Percentiles rank a stretch among this genome's conserved stretches.
These are phyloP conservation scores for Naganishia albida DNA, from an alignment of 1,284 basidiomycete species.

Conservation along the genomic window DNA sequence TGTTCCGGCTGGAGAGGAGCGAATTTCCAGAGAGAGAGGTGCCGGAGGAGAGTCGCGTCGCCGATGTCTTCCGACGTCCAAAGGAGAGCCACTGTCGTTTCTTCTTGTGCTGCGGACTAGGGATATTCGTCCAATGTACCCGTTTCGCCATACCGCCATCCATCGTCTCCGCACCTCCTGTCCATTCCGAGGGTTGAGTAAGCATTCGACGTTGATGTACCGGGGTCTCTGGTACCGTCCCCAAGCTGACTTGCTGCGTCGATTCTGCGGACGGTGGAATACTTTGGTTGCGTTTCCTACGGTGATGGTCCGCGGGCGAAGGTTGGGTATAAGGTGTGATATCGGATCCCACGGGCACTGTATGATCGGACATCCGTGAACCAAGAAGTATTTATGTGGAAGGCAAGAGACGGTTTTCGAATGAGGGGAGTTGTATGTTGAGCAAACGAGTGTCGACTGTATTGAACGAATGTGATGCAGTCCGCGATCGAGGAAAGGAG, in stretches of 20 bases:
- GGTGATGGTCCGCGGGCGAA: conserved; percentile 12
- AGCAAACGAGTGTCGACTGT: too few species aligned
- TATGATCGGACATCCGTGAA: not conserved
- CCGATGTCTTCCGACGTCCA: too few species aligned
- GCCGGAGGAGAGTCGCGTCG: too few species aligned
- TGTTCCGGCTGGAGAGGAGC: not conserved
- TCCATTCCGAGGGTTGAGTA: not conserved
- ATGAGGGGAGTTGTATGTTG: not conserved
- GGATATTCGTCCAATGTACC: too few species aligned
- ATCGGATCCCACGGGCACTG: conserved; percentile 2
- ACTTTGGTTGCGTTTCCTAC: conserved; percentile 5
- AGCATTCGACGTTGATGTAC: not conserved
- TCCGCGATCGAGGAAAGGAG: too few species aligned
- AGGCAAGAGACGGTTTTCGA: not conserved
- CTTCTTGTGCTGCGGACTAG: not conserved
- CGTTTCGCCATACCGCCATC: too few species aligned
- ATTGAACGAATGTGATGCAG: too few species aligned
- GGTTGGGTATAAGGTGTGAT: conserved; percentile 2
- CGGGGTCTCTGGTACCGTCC: not conserved
- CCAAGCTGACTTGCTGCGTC: not conserved
- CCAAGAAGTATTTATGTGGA: not conserved
- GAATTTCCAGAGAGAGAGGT: too few species aligned
- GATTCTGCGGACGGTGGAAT: not conserved
- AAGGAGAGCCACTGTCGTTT: not conserved
- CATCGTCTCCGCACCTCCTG: not conserved